Conservation (phyloP, 2,329 filamentous ascomycete species). For the Cryphonectria carpinicola region DNA sequence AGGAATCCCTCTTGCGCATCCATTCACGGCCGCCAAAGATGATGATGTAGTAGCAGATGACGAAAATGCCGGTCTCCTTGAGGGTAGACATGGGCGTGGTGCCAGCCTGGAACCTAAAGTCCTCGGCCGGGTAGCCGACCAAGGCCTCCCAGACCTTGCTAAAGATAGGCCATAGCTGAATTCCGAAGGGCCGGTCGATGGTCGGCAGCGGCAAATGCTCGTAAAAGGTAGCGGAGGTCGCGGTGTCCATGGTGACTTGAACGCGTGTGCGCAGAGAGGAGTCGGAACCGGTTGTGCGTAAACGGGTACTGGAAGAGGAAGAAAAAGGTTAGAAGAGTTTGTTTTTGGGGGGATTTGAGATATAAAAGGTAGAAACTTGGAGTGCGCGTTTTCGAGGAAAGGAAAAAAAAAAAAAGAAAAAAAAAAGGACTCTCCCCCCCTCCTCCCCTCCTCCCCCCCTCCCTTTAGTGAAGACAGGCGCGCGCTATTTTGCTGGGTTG, state of each 20-base stretch:
- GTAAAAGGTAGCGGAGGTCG: slow-evolving; percentile 49
- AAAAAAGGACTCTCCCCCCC: background rate
- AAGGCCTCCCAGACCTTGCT: slow-evolving; percentile 79
- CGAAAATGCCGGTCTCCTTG: slow-evolving; percentile 77
- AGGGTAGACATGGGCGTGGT: slow-evolving; percentile 89
- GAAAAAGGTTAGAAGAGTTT: background rate
- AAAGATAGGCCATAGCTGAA: slow-evolving; percentile 93
- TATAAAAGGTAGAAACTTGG: background rate
- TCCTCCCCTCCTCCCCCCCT: background rate
- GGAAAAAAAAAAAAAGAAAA: too few species aligned
- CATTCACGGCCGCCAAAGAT: slow-evolving; percentile 91
- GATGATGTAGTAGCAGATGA: slow-evolving; percentile 87
- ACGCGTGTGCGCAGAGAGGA: background rate
- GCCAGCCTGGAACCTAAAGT: slow-evolving; percentile 83
- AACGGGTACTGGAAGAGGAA: background rate
- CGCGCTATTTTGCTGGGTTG: background rate
- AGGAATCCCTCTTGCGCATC: slow-evolving; percentile 84
- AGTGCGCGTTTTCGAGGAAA: background rate
- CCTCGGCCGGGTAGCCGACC: slow-evolving; percentile 79
- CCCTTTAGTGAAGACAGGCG: background rate
- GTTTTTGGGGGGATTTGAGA: background rate
- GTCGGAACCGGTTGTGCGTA: background rate
- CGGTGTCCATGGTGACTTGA: slow-evolving; percentile 35
- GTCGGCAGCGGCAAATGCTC: slow-evolving; percentile 71
- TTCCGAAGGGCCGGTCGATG: slow-evolving; percentile 88